Conservation (phyloP, 1,284 basidiomycete species). For the Puccinia polysora region DNA sequence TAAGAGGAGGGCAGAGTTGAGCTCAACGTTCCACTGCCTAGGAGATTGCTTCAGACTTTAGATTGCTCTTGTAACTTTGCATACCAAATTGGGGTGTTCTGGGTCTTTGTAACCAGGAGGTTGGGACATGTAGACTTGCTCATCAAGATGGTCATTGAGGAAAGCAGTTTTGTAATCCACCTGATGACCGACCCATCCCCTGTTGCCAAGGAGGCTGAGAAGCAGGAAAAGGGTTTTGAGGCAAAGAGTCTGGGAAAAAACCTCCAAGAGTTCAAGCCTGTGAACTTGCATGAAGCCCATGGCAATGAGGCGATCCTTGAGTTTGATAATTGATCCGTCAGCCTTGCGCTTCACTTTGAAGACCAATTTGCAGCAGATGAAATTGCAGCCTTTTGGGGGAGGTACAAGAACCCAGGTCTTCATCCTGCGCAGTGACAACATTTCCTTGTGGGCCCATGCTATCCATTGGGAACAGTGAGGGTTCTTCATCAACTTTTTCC, state of each 20-base stretch:
- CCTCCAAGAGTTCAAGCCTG: background rate
- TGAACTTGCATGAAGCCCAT: conserved; percentile 12
- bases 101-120: too few species aligned
- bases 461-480: background rate
- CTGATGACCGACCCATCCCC: background rate
- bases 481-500: background rate
- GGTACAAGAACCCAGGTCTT: conserved; percentile 1
- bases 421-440: background rate
- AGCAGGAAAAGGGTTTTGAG: background rate
- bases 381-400: background rate
- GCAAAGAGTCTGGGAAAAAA: background rate
- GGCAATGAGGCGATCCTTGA: background rate
- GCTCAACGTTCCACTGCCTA: too few species aligned
- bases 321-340: background rate
- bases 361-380: background rate
- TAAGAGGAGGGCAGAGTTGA: too few species aligned
- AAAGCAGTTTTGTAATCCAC: conserved; percentile 8
- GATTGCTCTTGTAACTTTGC: too few species aligned
- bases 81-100: too few species aligned
- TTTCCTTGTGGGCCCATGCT: background rate
- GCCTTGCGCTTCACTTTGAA: background rate
- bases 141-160: conserved; percentile 6
- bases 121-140: too few species aligned
- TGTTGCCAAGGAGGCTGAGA: background rate
- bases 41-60: too few species aligned